These are phyloP conservation scores for Colletotrichum musae DNA, from an alignment of 2,329 filamentous ascomycete genomes.

Conservation along the genomic window DNA sequence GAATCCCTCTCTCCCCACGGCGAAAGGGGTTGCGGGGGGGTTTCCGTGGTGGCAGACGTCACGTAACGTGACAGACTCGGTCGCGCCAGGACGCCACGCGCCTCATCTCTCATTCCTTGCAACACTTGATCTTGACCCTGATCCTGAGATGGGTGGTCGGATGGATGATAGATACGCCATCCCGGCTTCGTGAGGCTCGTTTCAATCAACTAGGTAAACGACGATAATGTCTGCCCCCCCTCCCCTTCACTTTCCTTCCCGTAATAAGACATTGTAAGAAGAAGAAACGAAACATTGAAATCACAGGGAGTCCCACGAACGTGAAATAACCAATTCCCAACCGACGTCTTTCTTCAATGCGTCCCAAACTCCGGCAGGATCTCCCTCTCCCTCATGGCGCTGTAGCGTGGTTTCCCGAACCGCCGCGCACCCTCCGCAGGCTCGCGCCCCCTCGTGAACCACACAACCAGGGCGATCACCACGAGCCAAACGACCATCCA, in stretches of 20 bases:
- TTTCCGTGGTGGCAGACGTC: not conserved
- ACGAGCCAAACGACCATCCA: slow-evolving; percentile 41
- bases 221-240: not conserved
- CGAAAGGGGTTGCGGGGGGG: not conserved
- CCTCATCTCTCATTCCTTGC: not conserved
- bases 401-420: slow-evolving; percentile 13
- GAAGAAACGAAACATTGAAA: not conserved
- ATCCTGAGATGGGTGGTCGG: not conserved
- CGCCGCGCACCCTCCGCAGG: not conserved
- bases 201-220: not conserved
- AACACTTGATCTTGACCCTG: not conserved
- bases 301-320: slow-evolving; percentile 4
- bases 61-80: not conserved
- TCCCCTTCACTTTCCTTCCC: not conserved
- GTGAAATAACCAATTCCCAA: not conserved
- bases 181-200: not conserved
- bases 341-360: not conserved
- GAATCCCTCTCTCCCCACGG: not conserved
- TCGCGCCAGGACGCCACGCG: not conserved
- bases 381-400: slow-evolving; percentile 34
- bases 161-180: not conserved
- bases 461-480: slow-evolving; percentile 39
- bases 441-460: slow-evolving; percentile 28
- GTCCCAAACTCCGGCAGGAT: slow-evolving; percentile 23
- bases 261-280: not conserved